Base-by-base conservation (phyloP, 306 rosid species). In the Clitoria ternatea region DNA sequence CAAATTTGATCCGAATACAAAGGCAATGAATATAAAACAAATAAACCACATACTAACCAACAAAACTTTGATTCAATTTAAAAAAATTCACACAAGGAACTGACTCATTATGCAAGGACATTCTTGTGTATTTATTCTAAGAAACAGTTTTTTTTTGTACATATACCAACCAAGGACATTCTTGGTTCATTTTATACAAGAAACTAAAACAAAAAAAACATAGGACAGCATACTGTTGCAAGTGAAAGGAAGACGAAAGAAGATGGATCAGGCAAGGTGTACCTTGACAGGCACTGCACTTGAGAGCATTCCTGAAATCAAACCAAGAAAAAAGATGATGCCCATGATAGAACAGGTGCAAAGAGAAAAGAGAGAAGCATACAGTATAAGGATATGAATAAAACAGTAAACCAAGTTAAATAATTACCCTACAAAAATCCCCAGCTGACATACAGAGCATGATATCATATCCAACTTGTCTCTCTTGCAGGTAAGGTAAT, bases 201-300 rank as follows among this genome's bases (percentile, higher is more conserved):
- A 82, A 63, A 63, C 20, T 71, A 14, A 42, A 45, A 24, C 47
- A 42, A 17, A 30, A 44, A 44, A 23, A 52, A 13, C 5, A 29
- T 29, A 15, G 18, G 17, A 63, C 48, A 55, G 32, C 30, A 78
- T 9, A 48, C 27, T 44, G 62, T 32, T 47, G 23, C 32, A 29
- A 50, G 24, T 53, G 39, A 35, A 26, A 66, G 43, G 19, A 78
- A 15, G 22, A 65, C 4, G 47, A 26, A 66, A 35, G 19, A 78
- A 15, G 22, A 65, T 6, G 47, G 48, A 48, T 66, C 54, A 27
- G 11, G 20, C 39, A 72, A 39, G 64, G 24, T 0, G 35, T 88
- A 92, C 98, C 98, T 90, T 85, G 87, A 81, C 98, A 92, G 54
- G 77, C 72, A 67, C 85, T 55, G 82, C 98, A 92, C 83, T 83